Evolutionary conservation across 2,329 filamentous ascomycete genomes (phyloP).

Genomic region (Mycosphaerella arachidis): DNA sequence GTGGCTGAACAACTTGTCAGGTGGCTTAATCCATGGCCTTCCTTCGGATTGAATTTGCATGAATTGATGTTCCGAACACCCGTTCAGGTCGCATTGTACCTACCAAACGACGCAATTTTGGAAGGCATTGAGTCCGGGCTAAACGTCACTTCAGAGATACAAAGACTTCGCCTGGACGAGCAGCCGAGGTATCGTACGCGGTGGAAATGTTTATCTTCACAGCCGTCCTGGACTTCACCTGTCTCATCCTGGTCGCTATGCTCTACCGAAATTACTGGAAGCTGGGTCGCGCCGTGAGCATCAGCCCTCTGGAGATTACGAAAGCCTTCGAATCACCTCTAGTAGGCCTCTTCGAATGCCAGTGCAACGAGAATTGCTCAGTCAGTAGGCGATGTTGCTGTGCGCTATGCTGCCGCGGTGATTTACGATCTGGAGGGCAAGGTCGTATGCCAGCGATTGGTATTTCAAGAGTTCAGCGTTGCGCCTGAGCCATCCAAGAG

Average conservation of each 20-base stretch:
- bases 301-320: constrained; percentile 33
- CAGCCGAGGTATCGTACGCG: not conserved
- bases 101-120: too few relatives aligned
- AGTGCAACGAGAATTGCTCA: not conserved
- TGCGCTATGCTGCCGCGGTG: not conserved
- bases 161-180: not conserved
- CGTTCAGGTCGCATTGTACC: too few relatives aligned
- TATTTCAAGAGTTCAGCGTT: not conserved
- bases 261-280: constrained; percentile 27
- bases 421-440: not conserved
- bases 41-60: too few relatives aligned
- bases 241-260: not conserved
- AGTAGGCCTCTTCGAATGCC: not conserved
- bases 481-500: not conserved
- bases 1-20: too few relatives aligned
- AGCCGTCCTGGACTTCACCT: not conserved
- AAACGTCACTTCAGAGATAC: too few relatives aligned
- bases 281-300: constrained; percentile 27
- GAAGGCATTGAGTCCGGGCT: too few relatives aligned
- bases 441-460: not conserved
- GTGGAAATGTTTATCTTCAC: not conserved
- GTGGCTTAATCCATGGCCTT: too few relatives aligned
- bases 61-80: too few relatives aligned
- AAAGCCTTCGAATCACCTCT: constrained; percentile 32
- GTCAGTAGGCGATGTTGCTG: not conserved